Conservation (phyloP, 164 flowering plant species). For the Berberis thunbergii region DNA sequence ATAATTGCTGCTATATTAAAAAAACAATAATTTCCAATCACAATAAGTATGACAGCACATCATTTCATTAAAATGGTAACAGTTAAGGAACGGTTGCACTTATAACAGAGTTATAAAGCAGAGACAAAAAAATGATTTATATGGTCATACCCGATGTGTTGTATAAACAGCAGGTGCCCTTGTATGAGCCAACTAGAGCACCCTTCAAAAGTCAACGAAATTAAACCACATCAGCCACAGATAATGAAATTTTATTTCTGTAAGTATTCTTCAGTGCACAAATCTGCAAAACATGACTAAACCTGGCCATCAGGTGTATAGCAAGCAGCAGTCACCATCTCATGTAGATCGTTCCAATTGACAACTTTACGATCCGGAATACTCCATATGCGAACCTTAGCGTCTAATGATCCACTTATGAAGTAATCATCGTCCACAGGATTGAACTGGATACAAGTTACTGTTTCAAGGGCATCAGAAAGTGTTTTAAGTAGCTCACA, state of each 20-base stretch:
- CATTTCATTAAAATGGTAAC: no score
- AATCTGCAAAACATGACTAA: slow-evolving; percentile 4
- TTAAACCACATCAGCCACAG: slow-evolving; percentile 13
- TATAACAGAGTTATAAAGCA: no score
- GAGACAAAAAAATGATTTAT: no score
- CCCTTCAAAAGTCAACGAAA: slow-evolving; percentile 43
- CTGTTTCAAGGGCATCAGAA: slow-evolving; percentile 35
- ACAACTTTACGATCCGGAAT: slow-evolving; percentile 93
- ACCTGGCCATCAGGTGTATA: slow-evolving; percentile 99
- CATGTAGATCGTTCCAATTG: slow-evolving; percentile 95
- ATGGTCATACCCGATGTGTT: slow-evolving; percentile 58
- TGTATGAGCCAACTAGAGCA: slow-evolving; percentile 95
- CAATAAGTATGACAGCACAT: no score
- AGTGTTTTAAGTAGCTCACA: not conserved
- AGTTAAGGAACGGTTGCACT: no score
- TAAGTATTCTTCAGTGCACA: not conserved
- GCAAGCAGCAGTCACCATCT: slow-evolving; percentile 99
- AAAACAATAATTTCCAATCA: no score
- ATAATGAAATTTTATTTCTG: not conserved
- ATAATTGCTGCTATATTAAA: no score
- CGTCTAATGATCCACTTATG: slow-evolving; percentile 96
- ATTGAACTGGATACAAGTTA: slow-evolving; percentile 98
- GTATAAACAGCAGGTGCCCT: slow-evolving; percentile 80
- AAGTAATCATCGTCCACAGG: slow-evolving; percentile 94
- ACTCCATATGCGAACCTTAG: slow-evolving; percentile 99